Evolutionary conservation across 2,329 filamentous ascomycete genomes (phyloP), one percentile per base, ranked within the genome.

Genomic region (Coniochaeta sp.): DNA sequence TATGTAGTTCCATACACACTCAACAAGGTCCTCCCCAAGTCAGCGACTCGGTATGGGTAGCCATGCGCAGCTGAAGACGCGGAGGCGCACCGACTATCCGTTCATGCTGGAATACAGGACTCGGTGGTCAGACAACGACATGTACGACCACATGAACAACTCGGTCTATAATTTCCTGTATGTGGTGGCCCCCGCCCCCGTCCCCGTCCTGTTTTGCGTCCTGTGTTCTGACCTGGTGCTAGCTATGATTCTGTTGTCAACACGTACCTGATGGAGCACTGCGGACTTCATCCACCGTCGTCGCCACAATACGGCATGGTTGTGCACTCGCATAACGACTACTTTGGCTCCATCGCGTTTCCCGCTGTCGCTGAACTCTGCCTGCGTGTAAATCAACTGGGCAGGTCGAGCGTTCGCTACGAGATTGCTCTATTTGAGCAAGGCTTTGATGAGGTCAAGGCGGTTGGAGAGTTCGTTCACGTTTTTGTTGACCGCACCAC

Each of bases 91-190:
- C 33, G 89, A 96, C 68, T 96, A 96, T 68, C 76, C 77, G 47
- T 95, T 85, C 66, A 73, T 84, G 38, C 77, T 92, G 26, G 87
- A 94, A 58, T 95, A 95, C 66, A 78, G 90, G 52, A 95, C 91
- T 54, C 73, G 91, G 82, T 96, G 91, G 91, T 91, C 61, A 63
- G 91, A 96, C 69, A 95, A 95, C 65, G 91, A 96, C 72, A 94
- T 95, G 88, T 96, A 94, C 68, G 79, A 89, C 55, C 92, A 97
- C 66, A 83, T 95, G 76, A 96, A 96, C 72, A 96, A 95, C 65
- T 87, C 85, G 35, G 78, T 94, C 51, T 96, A 96, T 69, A 88
- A 88, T 61, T 86, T 87, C 56, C 77, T 95, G 78, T 85, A 67
- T 64, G 74, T 58, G 13, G 32, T 30, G 16, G 14, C 48, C n/a